Percentiles rank a stretch among this genome's conserved stretches.
Evolutionary conservation across 192 early-diverging fungal species (phyloP).

Genomic region (Rhizoclosmatium globosum): DNA sequence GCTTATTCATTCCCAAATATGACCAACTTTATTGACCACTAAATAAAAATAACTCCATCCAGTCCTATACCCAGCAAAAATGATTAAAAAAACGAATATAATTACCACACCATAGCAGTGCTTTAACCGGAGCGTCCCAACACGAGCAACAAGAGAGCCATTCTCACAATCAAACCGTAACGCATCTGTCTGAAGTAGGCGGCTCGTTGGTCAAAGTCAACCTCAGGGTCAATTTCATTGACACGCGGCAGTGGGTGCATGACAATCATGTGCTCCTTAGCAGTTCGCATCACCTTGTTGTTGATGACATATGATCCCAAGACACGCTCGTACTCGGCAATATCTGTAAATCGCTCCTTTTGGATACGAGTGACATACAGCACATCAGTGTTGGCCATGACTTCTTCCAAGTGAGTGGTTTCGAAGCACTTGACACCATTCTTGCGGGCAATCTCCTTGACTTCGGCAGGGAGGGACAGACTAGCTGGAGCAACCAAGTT

Average conservation of each 20-base stretch:
- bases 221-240: conserved; percentile 94
- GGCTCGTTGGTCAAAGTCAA: conserved; percentile 96
- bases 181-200: conserved; percentile 99
- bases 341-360: conserved; percentile 87
- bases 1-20: too few species aligned
- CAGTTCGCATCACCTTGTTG: conserved; percentile 83
- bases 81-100: neutral
- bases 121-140: conserved; percentile 44
- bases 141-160: conserved; percentile 93
- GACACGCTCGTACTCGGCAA: conserved; percentile 83
- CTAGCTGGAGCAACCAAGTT: conserved; percentile 89
- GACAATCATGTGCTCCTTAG: conserved; percentile 96
- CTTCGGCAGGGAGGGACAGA: conserved; percentile 87
- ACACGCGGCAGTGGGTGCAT: conserved; percentile 95
- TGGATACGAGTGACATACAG: conserved; percentile 97
- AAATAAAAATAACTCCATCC: neutral
- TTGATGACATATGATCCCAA: conserved; percentile 84
- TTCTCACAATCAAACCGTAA: conserved; percentile 97
- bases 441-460: conserved; percentile 57
- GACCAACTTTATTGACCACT: too few species aligned
- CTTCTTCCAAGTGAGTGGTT: conserved; percentile 73
- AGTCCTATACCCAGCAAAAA: neutral
- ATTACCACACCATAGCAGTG: conserved; percentile 8
- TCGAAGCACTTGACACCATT: conserved; percentile 70
- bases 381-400: conserved; percentile 91